Base-by-base conservation (phyloP, 2,329 filamentous ascomycete species). In the Pseudocercospora macadamiae region DNA sequence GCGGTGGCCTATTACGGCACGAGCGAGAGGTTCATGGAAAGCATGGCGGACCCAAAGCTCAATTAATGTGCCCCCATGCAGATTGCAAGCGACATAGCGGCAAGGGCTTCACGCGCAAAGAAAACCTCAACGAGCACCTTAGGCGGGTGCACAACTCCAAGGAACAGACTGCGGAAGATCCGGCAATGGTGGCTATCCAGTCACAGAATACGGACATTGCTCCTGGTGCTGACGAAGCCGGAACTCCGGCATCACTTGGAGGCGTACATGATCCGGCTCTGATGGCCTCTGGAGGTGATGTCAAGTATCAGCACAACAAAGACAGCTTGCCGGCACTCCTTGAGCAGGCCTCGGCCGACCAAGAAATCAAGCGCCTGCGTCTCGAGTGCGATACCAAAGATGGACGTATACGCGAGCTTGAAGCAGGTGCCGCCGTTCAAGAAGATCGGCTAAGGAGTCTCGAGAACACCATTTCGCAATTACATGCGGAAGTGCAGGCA, bases 21-120 rank as follows among this genome's bases (percentile, higher is more conserved):
- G 89, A 96, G 76, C 88, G 93, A 63, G 93, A 97, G 76, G 93
- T 97, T 0, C 93, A 97, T 75, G 87, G 88, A 74, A 91, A 93
- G 77, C 89, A 96, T 68, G 90, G 91, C 55, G 92, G 91, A 1
- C 91, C 92, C 8, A 92, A 93, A 73, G 92, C 96, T 63, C 88
- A 89, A 2, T 83, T 96, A 55, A 90, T 91, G 79, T 97, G 93
- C 70, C 92, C 92, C 0, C 89, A 93, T 69, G 75, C 81, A 34
- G 91, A 91, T 71, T 97, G 93, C 82, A 96, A 96, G 74, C 89
- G 93, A 34, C 90, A 92, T 70, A 87, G 86, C 0, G 93, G 91
- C 62, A 90, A 91, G 69, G 92, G 92, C 19, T 97, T 97, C 74
- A 96, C 93, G 7, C 86, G 93, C 51, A 90, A 93, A 70, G 93